phyloP scores from a whole-genome alignment of 2,329 filamentous ascomycete species.

The Fusarium heterosporum region DNA sequence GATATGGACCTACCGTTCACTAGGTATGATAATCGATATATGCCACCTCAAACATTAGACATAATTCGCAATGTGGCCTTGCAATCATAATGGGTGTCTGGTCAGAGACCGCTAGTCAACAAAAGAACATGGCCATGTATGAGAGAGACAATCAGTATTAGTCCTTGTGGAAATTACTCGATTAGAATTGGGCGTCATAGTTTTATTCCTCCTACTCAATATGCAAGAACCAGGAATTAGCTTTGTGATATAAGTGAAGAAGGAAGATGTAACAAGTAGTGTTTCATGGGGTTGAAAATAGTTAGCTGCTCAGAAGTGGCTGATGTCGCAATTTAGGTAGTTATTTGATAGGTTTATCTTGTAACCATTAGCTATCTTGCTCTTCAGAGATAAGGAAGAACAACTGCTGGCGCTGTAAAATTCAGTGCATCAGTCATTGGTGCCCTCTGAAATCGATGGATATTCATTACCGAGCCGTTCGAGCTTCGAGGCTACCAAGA shows the following conservation, averaged over 20 bases:
- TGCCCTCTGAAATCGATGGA: no score
- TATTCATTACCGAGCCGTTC: no score
- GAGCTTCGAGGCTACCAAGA: no score
- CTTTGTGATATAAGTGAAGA: slow-evolving; percentile 1
- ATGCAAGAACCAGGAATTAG: no score
- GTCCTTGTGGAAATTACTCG: not conserved
- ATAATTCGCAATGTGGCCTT: slow-evolving; percentile 4
- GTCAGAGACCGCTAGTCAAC: not conserved
- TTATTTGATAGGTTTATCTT: no score
- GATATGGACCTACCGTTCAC: not conserved
- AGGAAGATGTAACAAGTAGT: not conserved
- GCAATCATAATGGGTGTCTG: not conserved
- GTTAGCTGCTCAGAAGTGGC: not conserved
- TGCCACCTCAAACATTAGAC: not conserved
- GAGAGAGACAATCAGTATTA: not conserved
- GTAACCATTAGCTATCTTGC: no score
- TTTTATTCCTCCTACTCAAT: not conserved
- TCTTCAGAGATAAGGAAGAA: no score
- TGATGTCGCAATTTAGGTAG: no score
- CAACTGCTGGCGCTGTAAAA: no score
- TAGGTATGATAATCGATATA: not conserved
- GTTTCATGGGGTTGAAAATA: not conserved
- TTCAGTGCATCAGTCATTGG: no score
- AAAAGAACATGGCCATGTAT: not conserved
- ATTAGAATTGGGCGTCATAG: not conserved